Evolutionary conservation across 768 basidiomycete genomes (phyloP), one percentile per base, ranked within the genome.

Genomic region (Naganishia kalamii): DNA sequence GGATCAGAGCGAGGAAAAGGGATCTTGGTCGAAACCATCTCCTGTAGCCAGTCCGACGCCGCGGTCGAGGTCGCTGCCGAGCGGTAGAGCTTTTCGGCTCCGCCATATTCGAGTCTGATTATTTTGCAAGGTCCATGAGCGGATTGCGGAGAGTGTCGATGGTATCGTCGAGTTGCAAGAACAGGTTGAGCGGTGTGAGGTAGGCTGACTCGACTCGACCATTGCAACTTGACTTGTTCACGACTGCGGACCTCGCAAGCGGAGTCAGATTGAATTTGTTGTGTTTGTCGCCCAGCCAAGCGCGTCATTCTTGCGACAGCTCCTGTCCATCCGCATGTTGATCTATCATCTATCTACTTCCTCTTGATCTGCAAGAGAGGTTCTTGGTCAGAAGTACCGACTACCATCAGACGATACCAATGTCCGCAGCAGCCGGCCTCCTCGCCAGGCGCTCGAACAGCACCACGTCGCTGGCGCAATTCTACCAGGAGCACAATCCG

Each of bases 401-500:
- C n/a, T n/a, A n/a, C n/a, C n/a, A n/a, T n/a, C n/a, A n/a, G n/a
- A n/a, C n/a, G n/a, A n/a, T n/a, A n/a, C n/a, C 49, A 40, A 54
- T 57, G 52, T 64, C 63, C 43, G 46, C 35, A 43, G 52, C 64
- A 60, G 57, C 64, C 57, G 43, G 52, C 32, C 60, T 66, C 40
- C 47, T 66, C n/a, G 50, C 75, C 5, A 60, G 63, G 21, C 70
- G 76, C 25, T 71, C 73, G 13, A 74, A 77, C 63, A 73, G 72
- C 13, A 69, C 75, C 4, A 78, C 74, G 17, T 76, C 75, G 12
- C 66, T 78, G 17, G 69, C 75, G 6, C 69, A 69, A 43, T 70
- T 75, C 33, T 78, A 78, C 65, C 48, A 74, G 62, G 72, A 68
- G 65, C 27, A 49, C 48, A 66, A 63, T 15, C 54, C 54, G 21